Evolutionary conservation across 1,284 basidiomycete species (phyloP), one percentile per base, ranked within the genome.

Genomic region (Athelia psychrophila): DNA sequence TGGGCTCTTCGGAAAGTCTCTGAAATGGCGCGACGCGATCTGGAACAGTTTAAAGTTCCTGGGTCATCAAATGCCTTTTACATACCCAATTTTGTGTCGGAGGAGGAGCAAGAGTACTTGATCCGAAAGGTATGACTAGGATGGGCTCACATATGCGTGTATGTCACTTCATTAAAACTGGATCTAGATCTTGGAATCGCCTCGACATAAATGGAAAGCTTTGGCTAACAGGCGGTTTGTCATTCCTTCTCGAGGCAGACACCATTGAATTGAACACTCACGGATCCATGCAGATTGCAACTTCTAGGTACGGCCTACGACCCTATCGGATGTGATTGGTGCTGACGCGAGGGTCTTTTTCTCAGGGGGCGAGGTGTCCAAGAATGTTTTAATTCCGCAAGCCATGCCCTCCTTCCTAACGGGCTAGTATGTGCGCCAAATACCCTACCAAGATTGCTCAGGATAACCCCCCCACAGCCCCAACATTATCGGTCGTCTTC

Each of bases 141-240:
- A 33, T 44, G 22, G 16, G 19, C 19, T 54, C 46, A 55, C 51
- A 32, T 53, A 49, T 48, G 25, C 38, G 45, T 38, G 44, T 50
- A 51, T 58, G 42, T 20, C 44, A 5, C 6, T 30, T 30, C 27
- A 30, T 30, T 30, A 30, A 30, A n/a, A 55, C 57, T 52, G 36
- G 42, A 35, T 44, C 25, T 24, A 93, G 88, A 88, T 95, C 52
- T 66, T 73, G 27, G 85, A 87, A 61, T 83, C 86, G 1, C 89
- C 91, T n/a, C 83, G 81, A 61, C 85, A 83, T 9, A 91, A 84
- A 66, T 96, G 93, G 93, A 93, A 87, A 67, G 79, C 78, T n/a
- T 76, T 95, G 18, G 78, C 82, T 3, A 92, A 92, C 57, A 75
- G 92, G 62, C 80, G 92, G 91, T 88, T 2, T 18, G 53, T 47